Percentiles rank a stretch among this genome's conserved stretches.
These are phyloP conservation scores for Sindora glabra DNA, from an alignment of 306 rosid species.

Conservation along the genomic window DNA sequence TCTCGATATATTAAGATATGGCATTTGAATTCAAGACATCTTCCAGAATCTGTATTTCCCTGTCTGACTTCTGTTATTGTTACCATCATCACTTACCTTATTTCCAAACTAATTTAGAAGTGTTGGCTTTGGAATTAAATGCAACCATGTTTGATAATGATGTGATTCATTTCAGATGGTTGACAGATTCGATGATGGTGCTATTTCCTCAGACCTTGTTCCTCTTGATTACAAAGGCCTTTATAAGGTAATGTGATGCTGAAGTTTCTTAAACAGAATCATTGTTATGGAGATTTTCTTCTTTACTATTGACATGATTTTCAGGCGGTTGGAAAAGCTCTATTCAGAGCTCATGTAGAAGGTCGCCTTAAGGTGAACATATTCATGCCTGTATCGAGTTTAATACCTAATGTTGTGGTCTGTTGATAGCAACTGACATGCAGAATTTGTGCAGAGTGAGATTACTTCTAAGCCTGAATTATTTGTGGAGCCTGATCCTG, in stretches of 20 bases:
- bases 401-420: background rate
- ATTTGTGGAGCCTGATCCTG: conserved; percentile 93
- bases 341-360: conserved; percentile 95
- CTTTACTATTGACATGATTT: conserved; percentile 35
- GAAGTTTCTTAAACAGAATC: background rate
- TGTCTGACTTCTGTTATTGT: background rate
- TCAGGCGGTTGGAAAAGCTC: conserved; percentile 97
- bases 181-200: conserved; percentile 83
- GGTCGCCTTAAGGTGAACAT: conserved; percentile 86
- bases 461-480: conserved; percentile 96
- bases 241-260: conserved; percentile 54
- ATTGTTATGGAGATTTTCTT: conserved; percentile 8
- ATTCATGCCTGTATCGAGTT: background rate
- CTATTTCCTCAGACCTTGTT: conserved; percentile 60
- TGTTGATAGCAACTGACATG: conserved; percentile 15
- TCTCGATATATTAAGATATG: conserved; percentile 5
- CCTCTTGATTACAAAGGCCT: conserved; percentile 90
- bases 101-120: background rate
- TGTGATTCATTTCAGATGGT: conserved; percentile 70
- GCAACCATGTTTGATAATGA: background rate
- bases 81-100: background rate
- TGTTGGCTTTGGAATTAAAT: background rate
- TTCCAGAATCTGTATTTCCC: background rate
- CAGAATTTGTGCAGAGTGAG: conserved; percentile 66
- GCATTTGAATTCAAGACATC: background rate